phyloP scores from a whole-genome alignment of 2,329 filamentous ascomycete species.

The Volutella citrinella region DNA sequence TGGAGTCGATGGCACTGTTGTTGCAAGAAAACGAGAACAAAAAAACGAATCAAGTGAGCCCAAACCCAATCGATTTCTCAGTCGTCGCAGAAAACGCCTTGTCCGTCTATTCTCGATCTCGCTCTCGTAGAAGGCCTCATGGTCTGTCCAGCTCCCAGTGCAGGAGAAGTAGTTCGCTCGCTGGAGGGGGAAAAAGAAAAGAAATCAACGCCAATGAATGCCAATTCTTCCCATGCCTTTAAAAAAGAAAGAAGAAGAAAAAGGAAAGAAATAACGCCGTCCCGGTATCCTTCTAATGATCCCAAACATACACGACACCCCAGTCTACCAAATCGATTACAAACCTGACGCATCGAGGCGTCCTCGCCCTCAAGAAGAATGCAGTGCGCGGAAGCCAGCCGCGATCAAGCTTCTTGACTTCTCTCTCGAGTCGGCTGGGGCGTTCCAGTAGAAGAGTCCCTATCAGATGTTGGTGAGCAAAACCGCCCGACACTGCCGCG shows the following conservation, averaged over 20 bases:
- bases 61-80: too few species aligned
- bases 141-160: too few species aligned
- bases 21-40: too few species aligned
- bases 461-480: slow-evolving; percentile 28
- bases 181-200: slow-evolving; percentile 1
- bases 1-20: too few species aligned
- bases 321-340: slow-evolving; percentile 10
- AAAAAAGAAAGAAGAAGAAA: too few species aligned
- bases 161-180: too few species aligned
- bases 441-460: slow-evolving; percentile 81
- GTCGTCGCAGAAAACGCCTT: too few species aligned
- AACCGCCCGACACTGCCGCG: slow-evolving; percentile 5
- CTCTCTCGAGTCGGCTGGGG: slow-evolving; percentile 64
- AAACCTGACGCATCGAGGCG: slow-evolving; percentile 9
- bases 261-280: too few species aligned
- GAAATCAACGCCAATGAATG: slow-evolving; percentile 17
- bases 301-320: too few species aligned
- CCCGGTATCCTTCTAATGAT: slow-evolving; percentile 13
- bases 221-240: slow-evolving; percentile 13
- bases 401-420: slow-evolving; percentile 56
- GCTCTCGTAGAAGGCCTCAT: too few species aligned
- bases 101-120: too few species aligned
- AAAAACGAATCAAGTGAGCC: too few species aligned
- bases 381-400: slow-evolving; percentile 56
- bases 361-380: slow-evolving; percentile 32